Evolutionary conservation across 2,329 filamentous ascomycete species (phyloP).

Genomic region (Trichoderma guizhouense): DNA sequence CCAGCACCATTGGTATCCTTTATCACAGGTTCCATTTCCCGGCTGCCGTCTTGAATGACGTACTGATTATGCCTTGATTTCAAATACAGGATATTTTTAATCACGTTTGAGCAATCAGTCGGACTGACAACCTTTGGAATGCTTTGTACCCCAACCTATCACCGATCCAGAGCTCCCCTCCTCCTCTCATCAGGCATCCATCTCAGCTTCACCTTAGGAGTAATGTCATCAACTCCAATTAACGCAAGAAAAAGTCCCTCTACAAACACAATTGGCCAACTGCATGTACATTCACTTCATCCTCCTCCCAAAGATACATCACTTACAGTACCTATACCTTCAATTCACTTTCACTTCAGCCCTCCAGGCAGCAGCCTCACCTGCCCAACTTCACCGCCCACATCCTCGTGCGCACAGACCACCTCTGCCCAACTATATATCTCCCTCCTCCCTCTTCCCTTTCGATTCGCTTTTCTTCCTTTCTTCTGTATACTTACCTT

Average conservation of each 20-base stretch:
- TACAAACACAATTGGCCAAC: not conserved
- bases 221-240: not conserved
- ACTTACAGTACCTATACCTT: not conserved
- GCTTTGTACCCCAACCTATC: no score
- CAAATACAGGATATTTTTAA: no score
- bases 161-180: not conserved
- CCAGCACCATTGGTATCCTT: no score
- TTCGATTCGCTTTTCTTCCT: conserved; percentile 27
- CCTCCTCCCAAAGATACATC: not conserved
- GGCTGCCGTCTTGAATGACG: no score
- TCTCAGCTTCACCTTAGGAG: not conserved
- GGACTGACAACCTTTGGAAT: not conserved
- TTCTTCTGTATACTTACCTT: conserved; percentile 52
- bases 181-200: not conserved
- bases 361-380: conserved; percentile 1
- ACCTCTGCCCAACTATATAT: conserved; percentile 14
- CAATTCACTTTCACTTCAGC: not conserved
- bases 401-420: conserved; percentile 15
- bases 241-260: not conserved
- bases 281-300: not conserved
- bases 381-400: conserved; percentile 18
- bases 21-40: no score
- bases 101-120: not conserved
- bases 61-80: no score
- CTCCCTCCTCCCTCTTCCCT: not conserved